Base-by-base conservation (phyloP, 768 basidiomycete species). In the Mycena sanguinolenta region DNA sequence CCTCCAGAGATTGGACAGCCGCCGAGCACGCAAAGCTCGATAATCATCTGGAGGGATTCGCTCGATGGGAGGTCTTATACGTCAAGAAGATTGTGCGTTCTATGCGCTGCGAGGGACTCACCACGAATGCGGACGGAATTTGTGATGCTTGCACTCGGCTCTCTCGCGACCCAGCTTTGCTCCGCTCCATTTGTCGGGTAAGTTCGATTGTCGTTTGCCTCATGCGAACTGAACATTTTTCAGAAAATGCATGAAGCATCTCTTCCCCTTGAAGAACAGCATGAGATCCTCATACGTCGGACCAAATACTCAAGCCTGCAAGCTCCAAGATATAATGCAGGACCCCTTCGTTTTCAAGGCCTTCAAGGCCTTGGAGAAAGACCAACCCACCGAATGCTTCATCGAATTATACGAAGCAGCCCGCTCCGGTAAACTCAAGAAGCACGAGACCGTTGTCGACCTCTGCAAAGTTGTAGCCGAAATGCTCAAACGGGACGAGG, bases 51-150 rank as follows among this genome's bases (percentile, higher is more conserved):
- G 50, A n/a, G 16, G 66, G 58, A 8, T 68, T 25, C 32, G 42
- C 61, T 17, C 66, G 52, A 6, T 72, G 58, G 71, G 61, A 34
- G 21, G 65, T 71, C 0, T 19, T 67, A n/a, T 71, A 28, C 57
- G 54, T 28, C 10, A 54, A 34, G 14, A 30, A 50, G 19, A 23
- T n/a, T 8, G 46, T 72, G 21, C 42, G 19, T 7, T 42, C 71
- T 21, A 34, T 61, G 28, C 66, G 39, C 2, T 72, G 71, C 42
- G 59, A 62, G 25, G 71, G 52, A 9, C 34, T 39, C 17, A 72
- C 65, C 19, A 49, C 59, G 6, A 63, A 72, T 32, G 21, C 7
- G 10, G 65, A 58, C 30, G 23, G 39, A 21, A 50, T 72, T 34
- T 68, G 71, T 30, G 38, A 52, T 13, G 55, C 44, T 4, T 72